Base-by-base conservation (phyloP, 805 yeast genomes). In the Wickerhamomyces bisporus region DNA sequence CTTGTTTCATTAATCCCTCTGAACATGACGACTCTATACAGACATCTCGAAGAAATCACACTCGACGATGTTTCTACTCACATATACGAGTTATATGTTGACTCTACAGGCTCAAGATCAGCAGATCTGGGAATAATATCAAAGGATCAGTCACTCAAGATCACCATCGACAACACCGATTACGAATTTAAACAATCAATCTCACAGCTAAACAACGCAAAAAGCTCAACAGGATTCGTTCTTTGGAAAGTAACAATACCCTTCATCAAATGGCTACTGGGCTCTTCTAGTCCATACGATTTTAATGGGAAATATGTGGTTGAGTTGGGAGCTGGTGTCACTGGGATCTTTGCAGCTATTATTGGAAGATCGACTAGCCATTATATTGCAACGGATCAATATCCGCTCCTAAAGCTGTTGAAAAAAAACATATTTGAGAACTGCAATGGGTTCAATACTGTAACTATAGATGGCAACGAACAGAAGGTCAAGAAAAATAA, bases 251-350 rank as follows among this genome's bases (percentile, higher is more conserved):
- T 76, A 1, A 65, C 78, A 1, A 65, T 69, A 2, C 50, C 62
- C 2, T 60, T 81, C 28, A 66, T 67, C 1, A 70, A 76, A 30
- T 81, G 87, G 86, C 33, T 78, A 2, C 17, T 67, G n/a, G 7
- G 32, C 5, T 7, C 10, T 7, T 33, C 40, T 1, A 12, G 23
- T 2, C 26, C 42, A 6, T 40, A 55, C 24, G 38, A 46, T 13
- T 44, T 48, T 4, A 32, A 36, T 1, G 50, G 40, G 3, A 42
- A 56, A 2, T 40, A 49, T 1, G 66, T 77, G 0, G 57, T 80
- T 8, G 88, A 81, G 43, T 50, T 81, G 4, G 88, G 88, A 0
- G 57, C 83, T 12, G 88, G 88, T 0, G 70, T 71, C 0, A 65
- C 76, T 3, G 85, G 81, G 0, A 49, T 79, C 4, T 52, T 72